A percentile compares a stretch with the other conserved stretches of the same genome.
Evolutionary conservation across 768 basidiomycete species (phyloP).

Genomic region (Boletus speciosus): DNA sequence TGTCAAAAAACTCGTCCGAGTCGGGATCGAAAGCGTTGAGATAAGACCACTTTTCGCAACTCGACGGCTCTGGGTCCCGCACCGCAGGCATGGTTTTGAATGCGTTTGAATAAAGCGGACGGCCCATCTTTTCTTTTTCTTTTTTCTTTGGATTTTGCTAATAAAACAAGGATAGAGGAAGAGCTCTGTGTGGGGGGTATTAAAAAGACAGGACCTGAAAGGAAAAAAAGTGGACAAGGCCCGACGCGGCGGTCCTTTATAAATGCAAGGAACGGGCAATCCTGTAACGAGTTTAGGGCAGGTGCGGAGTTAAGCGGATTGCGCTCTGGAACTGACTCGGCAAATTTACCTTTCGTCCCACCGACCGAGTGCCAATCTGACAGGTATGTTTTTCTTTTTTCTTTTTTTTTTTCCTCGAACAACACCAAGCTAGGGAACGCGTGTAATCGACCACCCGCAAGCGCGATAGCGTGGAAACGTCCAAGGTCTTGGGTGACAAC

Average conservation of each 20-base stretch:
- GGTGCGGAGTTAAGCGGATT: constrained; percentile 31
- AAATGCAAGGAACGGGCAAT: constrained; percentile 8
- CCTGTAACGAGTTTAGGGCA: constrained; percentile 29
- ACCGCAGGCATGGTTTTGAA: constrained; percentile 39
- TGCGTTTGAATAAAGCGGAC: constrained; percentile 52
- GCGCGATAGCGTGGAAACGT: too few relatives aligned
- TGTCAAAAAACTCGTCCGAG: constrained; percentile 70
- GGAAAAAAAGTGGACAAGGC: neutral
- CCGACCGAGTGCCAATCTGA: neutral
- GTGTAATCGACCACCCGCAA: too few relatives aligned
- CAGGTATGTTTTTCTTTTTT: too few relatives aligned
- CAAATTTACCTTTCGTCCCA: neutral
- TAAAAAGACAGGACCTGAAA: neutral
- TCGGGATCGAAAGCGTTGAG: constrained; percentile 75
- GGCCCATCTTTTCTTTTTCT: constrained; percentile 44
- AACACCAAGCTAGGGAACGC: too few relatives aligned
- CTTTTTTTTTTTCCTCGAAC: too few relatives aligned
- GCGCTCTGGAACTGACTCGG: neutral
- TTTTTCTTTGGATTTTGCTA: constrained; percentile 10
- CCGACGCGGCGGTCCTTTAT: constrained; percentile 11
- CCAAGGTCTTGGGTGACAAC: neutral
- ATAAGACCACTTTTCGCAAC: constrained; percentile 58
- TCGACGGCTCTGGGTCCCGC: constrained; percentile 41
- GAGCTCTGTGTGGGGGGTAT: constrained; percentile 9
- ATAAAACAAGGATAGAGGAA: constrained; percentile 24